Base-by-base conservation (phyloP, 2,329 filamentous ascomycete genomes). In the Plenodomus tracheiphilus region DNA sequence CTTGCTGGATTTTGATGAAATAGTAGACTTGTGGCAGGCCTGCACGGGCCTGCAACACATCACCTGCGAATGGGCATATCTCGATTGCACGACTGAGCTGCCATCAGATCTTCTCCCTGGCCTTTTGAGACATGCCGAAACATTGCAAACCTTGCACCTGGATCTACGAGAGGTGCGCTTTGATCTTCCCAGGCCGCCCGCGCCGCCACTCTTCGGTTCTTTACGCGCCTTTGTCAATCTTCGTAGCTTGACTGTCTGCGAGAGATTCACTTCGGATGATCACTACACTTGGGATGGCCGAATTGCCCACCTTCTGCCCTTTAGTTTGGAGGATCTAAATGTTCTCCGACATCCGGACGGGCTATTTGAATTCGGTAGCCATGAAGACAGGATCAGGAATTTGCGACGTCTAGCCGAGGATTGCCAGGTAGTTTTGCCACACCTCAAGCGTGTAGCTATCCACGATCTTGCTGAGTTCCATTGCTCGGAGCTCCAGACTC, bases 1-100 rank as follows among this genome's bases (percentile, higher is more conserved):
- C 30, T 34, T 30, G 6, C 44, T 64, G 1, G 41, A 46, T 1
- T 32, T 64, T 4, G 7, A 51, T 0, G 43, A 58, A 4, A 22
- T 67, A 1, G 35, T 42, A 2, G 10, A 48, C 0, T 9, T 67
- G 1, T 34, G 54, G 5, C 25, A 15, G 7, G 47, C 43, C 1
- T 69, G 62, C 39, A 30, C 55, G 0, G 41, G 43, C 2, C 34
- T 70, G 4, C 54, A 47, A 25, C 53, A 65, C 16, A 54, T 70
- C 17, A 39, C 41, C 4, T 67, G 59, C 36, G 42, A 43, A 11
- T 70, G 65, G 66, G 40, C 49, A 1, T 59, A 18, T 8, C 34
- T 56, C 1, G 17, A 54, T 11, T n/a, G 15, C 6, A 6, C 13
- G 2, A 10, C n/a, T 2, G 22, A 39, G 4, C 28, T 46, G 2